phyloP scores from a whole-genome alignment of 345 rosid species.

The Citrus hindsii region DNA sequence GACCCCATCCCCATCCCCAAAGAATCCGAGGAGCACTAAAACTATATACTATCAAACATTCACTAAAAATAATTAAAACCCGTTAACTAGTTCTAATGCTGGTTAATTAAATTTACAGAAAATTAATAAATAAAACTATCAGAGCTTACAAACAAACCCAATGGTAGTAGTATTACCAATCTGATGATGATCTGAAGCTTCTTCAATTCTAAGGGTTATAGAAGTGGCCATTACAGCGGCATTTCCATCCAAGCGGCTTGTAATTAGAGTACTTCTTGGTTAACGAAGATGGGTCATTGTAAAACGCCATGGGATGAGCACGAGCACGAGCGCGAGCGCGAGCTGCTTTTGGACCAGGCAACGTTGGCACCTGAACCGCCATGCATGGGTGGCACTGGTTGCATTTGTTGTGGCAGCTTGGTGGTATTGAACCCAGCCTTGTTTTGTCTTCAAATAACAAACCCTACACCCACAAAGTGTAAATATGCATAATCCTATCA shows the following conservation, averaged over 20 bases:
- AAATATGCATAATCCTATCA: neutral
- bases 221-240: slow-evolving; percentile 63
- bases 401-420: slow-evolving; percentile 90
- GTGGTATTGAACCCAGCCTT: slow-evolving; percentile 85
- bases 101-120: neutral
- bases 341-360: slow-evolving; percentile 29
- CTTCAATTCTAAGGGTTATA: slow-evolving; percentile 54
- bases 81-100: neutral
- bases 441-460: slow-evolving; percentile 55
- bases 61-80: neutral
- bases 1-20: neutral
- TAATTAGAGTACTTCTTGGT: slow-evolving; percentile 72
- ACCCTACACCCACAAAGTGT: slow-evolving; percentile 22
- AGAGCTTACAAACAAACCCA: neutral
- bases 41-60: neutral
- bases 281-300: slow-evolving; percentile 27
- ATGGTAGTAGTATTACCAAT: neutral
- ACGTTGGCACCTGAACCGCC: slow-evolving; percentile 74
- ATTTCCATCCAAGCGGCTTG: slow-evolving; percentile 96
- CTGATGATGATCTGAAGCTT: neutral
- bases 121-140: neutral
- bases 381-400: slow-evolving; percentile 84
- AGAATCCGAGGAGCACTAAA: neutral
- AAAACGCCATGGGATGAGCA: slow-evolving; percentile 21
- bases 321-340: too few species aligned